Conservation (phyloP, 345 rosid genomes). For the Zanthoxylum bungeanum region DNA sequence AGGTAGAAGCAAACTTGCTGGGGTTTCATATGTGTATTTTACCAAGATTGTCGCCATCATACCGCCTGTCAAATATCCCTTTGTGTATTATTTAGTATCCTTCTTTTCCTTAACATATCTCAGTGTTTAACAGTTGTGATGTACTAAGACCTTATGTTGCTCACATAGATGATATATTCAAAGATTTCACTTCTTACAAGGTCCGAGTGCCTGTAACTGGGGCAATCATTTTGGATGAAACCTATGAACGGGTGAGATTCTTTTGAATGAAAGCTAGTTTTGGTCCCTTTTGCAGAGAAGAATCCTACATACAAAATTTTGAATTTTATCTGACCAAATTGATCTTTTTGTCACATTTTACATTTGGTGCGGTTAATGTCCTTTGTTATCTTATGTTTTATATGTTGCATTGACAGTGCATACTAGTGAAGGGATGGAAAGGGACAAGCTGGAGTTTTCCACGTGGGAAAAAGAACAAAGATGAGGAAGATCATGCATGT, state of each 20-base stretch:
- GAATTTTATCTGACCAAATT: no score
- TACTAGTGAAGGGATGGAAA: slow-evolving; percentile 99
- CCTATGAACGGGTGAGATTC: slow-evolving; percentile 82
- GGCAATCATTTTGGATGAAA: slow-evolving; percentile 93
- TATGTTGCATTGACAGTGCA: slow-evolving; percentile 47
- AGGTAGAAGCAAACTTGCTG: not conserved
- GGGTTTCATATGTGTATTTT: not conserved
- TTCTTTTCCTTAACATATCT: slow-evolving; percentile 40
- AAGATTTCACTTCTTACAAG: slow-evolving; percentile 97
- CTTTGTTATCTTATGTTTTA: slow-evolving; percentile 4
- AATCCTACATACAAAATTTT: no score
- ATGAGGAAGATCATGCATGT: slow-evolving; percentile 98
- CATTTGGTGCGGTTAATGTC: not conserved
- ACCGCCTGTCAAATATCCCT: not conserved
- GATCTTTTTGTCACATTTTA: not conserved
- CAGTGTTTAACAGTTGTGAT: slow-evolving; percentile 95
- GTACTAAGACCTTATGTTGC: slow-evolving; percentile 87
- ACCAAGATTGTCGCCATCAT: not conserved
- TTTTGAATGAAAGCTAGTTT: slow-evolving; percentile 6
- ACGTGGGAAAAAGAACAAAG: slow-evolving; percentile 98
- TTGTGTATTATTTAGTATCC: not conserved
- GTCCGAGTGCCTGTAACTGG: slow-evolving; percentile 97
- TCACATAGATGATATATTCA: slow-evolving; percentile 86
- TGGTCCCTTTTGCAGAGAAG: not conserved
- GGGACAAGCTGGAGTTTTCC: slow-evolving; percentile 99